Evolutionary conservation across 78 protist species (phyloP).

Genomic region (Diacronema lutheri): DNA sequence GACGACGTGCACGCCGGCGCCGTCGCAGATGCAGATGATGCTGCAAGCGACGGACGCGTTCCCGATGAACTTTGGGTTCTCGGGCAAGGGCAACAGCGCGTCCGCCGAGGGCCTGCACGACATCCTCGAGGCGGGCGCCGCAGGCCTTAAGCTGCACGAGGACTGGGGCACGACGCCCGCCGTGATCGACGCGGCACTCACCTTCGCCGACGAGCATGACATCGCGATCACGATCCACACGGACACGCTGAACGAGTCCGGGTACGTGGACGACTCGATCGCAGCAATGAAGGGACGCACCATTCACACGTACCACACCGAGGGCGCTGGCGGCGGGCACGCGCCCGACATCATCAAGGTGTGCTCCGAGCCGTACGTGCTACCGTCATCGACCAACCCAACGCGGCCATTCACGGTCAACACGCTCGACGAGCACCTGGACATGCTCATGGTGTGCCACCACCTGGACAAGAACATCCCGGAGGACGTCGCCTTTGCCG

Average conservation of each 20-base stretch:
- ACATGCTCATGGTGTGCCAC: constrained; percentile 55
- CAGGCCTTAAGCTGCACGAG: constrained; percentile 52
- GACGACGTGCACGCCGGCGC: constrained; percentile 41
- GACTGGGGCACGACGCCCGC: constrained; percentile 50
- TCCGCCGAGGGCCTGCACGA: constrained; percentile 18
- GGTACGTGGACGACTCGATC: constrained; percentile 41
- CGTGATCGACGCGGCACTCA: constrained; percentile 39
- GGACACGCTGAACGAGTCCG: constrained; percentile 54
- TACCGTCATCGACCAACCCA: constrained; percentile 50
- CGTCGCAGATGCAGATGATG: constrained; percentile 35
- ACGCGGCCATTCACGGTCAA: constrained; percentile 24
- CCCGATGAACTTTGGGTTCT: constrained; percentile 50
- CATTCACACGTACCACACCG: constrained; percentile 57
- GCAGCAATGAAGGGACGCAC: constrained; percentile 47
- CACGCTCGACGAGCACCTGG: constrained; percentile 58
- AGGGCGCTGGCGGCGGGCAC: constrained; percentile 59
- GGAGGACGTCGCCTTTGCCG: constrained; percentile 49
- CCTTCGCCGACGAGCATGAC: constrained; percentile 42
- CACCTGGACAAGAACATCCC: constrained; percentile 11
- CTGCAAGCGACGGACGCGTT: constrained; percentile 40
- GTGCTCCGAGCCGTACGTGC: constrained; percentile 20
- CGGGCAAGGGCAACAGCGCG: constrained; percentile 40
- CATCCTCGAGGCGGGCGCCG: constrained; percentile 17
- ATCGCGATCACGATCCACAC: constrained; percentile 50
- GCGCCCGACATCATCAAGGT: constrained; percentile 55